Base-by-base conservation (phyloP, 305 asterid species). In the Fraxinus latifolia region DNA sequence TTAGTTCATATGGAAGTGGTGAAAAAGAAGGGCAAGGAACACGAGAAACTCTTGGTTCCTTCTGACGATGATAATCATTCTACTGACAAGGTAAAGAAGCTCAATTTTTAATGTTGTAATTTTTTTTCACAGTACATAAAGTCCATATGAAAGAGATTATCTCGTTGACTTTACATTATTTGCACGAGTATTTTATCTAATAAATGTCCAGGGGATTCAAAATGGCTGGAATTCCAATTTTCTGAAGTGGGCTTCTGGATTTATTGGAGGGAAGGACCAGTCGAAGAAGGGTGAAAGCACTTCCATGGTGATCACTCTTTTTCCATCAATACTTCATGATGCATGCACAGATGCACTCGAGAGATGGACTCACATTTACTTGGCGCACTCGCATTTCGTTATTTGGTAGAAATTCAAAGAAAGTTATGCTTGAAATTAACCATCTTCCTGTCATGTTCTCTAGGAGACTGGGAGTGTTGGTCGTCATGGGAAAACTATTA, bases 191-290 rank as follows among this genome's bases (percentile, higher is more conserved):
- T 74, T 74, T 85, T 77, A 73, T 82, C 79, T 70, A 29, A 83
- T 71, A 36, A 79, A 83, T 80, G 50, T 84, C 50, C 87, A 95
- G 98, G 92, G 91, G 83, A 80, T 87, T 82, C 91, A 86, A 83
- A 91, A 86, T 83, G 82, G 88, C 83, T 96, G 99, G 99, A 96
- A 96, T 81, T 91, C 98, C 25, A 92, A 96, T 89, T 83, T 96
- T 79, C 93, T 96, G 36, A 96, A 93, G 90, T 95, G 99, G 99
- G 99, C 98, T 86, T 91, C 99, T 83, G 97, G 97, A 79, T 86
- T 96, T 85, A 92, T 95, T 74, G 95, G 97, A 79, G 97, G 97
- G 71, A 86, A 87, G 76, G 97, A 89, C 80, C 91, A 90, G 71
- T 88, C 97, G 42, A 91, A 90, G 91, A 91, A 91, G 88, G 89